A percentile compares a stretch with the other conserved stretches of the same genome.
phyloP scores from a whole-genome alignment of 73 alveolate species.

The Tetrahymena elliotti region DNA sequence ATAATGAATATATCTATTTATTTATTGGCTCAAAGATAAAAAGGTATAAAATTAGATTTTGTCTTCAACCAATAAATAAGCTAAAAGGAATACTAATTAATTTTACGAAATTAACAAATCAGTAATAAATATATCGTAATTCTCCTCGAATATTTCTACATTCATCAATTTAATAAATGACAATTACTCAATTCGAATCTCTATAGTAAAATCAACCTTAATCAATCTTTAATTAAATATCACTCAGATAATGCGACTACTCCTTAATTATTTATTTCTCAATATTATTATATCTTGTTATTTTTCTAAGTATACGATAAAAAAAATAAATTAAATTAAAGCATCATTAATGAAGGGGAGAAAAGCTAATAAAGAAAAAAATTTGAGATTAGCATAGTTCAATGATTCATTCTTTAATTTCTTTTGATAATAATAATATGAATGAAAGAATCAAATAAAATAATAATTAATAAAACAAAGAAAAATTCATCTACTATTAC shows the following conservation, averaged over 20 bases:
- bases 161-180: neutral
- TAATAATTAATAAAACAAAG: neutral
- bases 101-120: neutral
- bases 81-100: neutral
- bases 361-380: neutral
- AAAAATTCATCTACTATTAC: neutral
- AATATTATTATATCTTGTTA: neutral
- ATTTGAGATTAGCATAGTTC: neutral
- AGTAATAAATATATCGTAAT: neutral
- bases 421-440: too few relatives aligned
- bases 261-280: neutral
- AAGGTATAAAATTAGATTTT: neutral
- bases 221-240: too few relatives aligned
- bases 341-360: neutral
- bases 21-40: neutral
- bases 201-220: neutral
- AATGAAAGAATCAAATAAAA: neutral
- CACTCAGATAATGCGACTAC: neutral
- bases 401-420: neutral
- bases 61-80: neutral
- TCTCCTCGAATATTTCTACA: neutral
- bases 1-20: too few relatives aligned
- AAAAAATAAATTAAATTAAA: too few relatives aligned
- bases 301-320: neutral
- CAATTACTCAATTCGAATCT: neutral